Evolutionary conservation across 495 filamentous ascomycete species (phyloP).

Genomic region (Hypoxylon perforatum): DNA sequence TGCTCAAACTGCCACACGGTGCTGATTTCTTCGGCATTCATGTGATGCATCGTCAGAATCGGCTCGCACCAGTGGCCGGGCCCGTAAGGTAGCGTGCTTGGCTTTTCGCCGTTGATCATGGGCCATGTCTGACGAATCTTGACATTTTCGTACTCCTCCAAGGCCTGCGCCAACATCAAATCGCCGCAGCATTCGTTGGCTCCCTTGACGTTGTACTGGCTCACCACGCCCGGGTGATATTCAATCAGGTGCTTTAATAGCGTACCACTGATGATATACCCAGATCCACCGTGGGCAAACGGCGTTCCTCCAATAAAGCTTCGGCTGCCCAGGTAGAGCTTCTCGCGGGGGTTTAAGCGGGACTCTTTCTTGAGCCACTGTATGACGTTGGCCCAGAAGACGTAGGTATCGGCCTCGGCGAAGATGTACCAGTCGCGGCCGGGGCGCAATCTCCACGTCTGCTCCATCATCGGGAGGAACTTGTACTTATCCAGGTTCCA

Average conservation of each 20-base stretch:
- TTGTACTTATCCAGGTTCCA: slow-evolving; percentile 80
- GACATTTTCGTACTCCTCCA: slow-evolving; percentile 52
- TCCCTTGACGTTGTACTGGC: slow-evolving; percentile 51
- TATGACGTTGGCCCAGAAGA: slow-evolving; percentile 71
- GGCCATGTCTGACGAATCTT: slow-evolving; percentile 58
- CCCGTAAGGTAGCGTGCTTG: slow-evolving; percentile 54
- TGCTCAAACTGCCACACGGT: slow-evolving; percentile 51
- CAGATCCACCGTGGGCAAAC: slow-evolving; percentile 63
- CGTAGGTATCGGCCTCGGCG: slow-evolving; percentile 74
- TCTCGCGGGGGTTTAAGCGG: slow-evolving; percentile 56
- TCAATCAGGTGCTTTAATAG: slow-evolving; percentile 53
- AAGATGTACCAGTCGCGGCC: slow-evolving; percentile 73
- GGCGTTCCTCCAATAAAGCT: slow-evolving; percentile 50
- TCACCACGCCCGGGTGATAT: slow-evolving; percentile 43
- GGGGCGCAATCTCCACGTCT: slow-evolving; percentile 62
- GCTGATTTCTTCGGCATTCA: slow-evolving; percentile 49
- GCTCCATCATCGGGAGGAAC: slow-evolving; percentile 72
- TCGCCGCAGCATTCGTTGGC: slow-evolving; percentile 62
- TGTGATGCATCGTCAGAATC: slow-evolving; percentile 67
- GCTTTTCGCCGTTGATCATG: slow-evolving; percentile 64
- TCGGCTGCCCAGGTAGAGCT: slow-evolving; percentile 66
- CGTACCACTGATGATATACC: slow-evolving; percentile 60
- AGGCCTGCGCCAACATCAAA: slow-evolving; percentile 56
- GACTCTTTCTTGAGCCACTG: slow-evolving; percentile 60
- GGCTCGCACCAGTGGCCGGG: slow-evolving; percentile 66